Conservation (phyloP, 352 stramenopile species). For the Phytophthora citricola region DNA sequence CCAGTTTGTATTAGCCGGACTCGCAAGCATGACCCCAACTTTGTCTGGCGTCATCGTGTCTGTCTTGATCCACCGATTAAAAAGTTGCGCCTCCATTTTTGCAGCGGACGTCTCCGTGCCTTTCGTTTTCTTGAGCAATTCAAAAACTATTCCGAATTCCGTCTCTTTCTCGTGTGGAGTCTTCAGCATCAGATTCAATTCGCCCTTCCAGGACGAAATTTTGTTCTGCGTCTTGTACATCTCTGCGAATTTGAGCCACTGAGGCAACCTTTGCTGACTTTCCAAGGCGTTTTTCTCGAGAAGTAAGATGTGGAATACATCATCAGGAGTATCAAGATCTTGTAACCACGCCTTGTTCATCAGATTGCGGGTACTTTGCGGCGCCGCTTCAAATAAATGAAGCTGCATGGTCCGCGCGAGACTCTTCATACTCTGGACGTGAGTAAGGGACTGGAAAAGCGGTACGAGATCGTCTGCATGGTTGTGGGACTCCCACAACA, state of each 20-base stretch:
- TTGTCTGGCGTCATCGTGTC: neutral
- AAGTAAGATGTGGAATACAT: slow-evolving; percentile 6
- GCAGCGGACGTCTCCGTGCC: neutral
- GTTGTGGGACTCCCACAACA: neutral
- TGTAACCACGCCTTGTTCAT: slow-evolving; percentile 4
- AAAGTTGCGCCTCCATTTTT: neutral
- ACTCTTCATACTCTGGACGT: neutral
- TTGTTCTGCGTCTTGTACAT: neutral
- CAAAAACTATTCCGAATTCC: neutral
- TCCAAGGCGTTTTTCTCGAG: neutral
- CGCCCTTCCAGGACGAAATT: neutral
- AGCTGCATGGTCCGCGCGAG: slow-evolving; percentile 1
- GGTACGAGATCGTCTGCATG: neutral
- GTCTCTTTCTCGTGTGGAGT: neutral
- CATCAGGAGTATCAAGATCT: neutral
- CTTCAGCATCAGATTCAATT: neutral
- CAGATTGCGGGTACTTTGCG: neutral
- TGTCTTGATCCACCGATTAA: neutral
- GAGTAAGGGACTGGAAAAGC: slow-evolving; percentile 4
- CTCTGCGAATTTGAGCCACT: neutral
- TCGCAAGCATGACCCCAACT: neutral
- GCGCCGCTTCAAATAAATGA: neutral
- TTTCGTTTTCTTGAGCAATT: neutral
- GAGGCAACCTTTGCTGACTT: neutral
- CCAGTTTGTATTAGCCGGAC: neutral